A percentile compares a stretch with the other conserved stretches of the same genome.
phyloP scores from a whole-genome alignment of 371 early-diverging fungal genomes.

The Rhizopus stolonifer region DNA sequence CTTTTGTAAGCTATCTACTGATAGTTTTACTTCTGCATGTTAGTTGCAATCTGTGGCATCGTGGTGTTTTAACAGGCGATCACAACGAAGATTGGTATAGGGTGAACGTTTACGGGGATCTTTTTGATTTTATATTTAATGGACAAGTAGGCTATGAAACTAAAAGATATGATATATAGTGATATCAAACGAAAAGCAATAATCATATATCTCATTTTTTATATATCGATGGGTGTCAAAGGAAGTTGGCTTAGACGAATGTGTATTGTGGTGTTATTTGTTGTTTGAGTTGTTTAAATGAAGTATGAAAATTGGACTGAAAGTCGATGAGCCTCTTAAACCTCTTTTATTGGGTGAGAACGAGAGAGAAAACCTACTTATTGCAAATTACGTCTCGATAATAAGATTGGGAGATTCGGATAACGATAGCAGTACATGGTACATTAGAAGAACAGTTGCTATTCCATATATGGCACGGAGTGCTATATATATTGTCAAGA shows the following conservation, averaged over 20 bases:
- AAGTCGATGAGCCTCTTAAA: too few species aligned
- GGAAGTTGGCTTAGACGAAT: constrained; percentile 11
- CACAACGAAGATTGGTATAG: constrained; percentile 12
- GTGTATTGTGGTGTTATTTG: too few species aligned
- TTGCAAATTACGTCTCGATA: too few species aligned
- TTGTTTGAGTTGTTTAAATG: too few species aligned
- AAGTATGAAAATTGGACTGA: too few species aligned
- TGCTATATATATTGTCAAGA: too few species aligned
- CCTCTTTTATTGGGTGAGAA: too few species aligned
- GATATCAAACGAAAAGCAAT: constrained; percentile 6
- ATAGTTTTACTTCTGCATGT: constrained; percentile 15
- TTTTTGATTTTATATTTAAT: constrained; percentile 14
- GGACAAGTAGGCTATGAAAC: constrained; percentile 13
- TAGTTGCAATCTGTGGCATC: constrained; percentile 10
- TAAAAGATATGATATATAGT: constrained; percentile 8
- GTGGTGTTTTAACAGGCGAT: constrained; percentile 4
- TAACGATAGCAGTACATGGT: too few species aligned
- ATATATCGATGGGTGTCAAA: constrained; percentile 9
- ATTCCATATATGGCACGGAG: too few species aligned
- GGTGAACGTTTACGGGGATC: constrained; percentile 11
- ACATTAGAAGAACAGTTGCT: too few species aligned
- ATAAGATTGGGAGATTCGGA: too few species aligned
- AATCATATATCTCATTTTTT: constrained; percentile 9
- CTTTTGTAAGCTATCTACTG: constrained; percentile 17
- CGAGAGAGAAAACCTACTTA: too few species aligned